Evolutionary conservation across 2,329 filamentous ascomycete species (phyloP).

Genomic region (Trichoderma citrinoviride): DNA sequence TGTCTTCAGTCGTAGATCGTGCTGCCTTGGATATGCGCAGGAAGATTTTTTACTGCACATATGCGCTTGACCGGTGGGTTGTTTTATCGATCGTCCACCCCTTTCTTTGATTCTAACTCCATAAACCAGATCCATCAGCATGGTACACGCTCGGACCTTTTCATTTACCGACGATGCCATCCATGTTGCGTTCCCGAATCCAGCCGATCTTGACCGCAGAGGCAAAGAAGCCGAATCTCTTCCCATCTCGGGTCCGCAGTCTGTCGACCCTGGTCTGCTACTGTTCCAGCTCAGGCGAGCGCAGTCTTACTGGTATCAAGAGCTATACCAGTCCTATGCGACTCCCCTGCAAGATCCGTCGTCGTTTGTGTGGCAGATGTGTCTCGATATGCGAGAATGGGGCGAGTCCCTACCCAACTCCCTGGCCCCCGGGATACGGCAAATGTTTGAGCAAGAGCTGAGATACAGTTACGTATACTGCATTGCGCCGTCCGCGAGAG

Average conservation of each 20-base stretch:
- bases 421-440: constrained; percentile 62
- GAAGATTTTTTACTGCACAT: constrained; percentile 85
- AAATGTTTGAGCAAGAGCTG: constrained; percentile 82
- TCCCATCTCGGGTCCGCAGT: constrained; percentile 46
- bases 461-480: constrained; percentile 91
- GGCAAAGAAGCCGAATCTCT: constrained; percentile 43
- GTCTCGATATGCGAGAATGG: constrained; percentile 77
- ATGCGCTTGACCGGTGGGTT: constrained; percentile 77
- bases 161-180: constrained; percentile 90
- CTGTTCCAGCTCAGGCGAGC: constrained; percentile 80
- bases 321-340: constrained; percentile 76
- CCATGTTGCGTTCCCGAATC: constrained; percentile 72
- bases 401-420: constrained; percentile 68
- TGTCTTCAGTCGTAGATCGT: constrained; percentile 64
- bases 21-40: constrained; percentile 72
- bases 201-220: constrained; percentile 43
- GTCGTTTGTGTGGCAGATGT: constrained; percentile 72
- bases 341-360: constrained; percentile 66
- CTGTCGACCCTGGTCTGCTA: constrained; percentile 68
- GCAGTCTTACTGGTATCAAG: constrained; percentile 87
- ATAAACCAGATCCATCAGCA: constrained; percentile 69
- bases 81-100: not conserved
- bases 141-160: constrained; percentile 83
- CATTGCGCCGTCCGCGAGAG: constrained; percentile 73
- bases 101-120: constrained; percentile 25